Evolutionary conservation across 495 filamentous ascomycete species (phyloP).

Genomic region (Platismatia glauca): DNA sequence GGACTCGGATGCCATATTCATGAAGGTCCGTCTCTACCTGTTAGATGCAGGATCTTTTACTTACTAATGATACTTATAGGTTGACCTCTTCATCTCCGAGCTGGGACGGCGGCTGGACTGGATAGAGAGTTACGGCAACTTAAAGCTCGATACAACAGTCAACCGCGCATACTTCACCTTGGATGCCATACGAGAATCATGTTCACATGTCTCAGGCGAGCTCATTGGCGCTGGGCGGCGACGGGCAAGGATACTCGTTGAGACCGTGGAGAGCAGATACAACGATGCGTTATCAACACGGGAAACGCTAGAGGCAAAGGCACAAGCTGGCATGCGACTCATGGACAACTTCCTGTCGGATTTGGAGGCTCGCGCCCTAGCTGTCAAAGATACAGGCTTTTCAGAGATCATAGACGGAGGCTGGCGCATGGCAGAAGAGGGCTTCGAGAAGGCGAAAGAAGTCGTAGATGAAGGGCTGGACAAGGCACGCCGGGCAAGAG

Average conservation of each 20-base stretch:
- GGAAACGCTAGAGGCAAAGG: slow-evolving; percentile 84
- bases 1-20: slow-evolving; percentile 57
- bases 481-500: slow-evolving; percentile 65
- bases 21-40: slow-evolving; percentile 40
- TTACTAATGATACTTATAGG: slow-evolving; percentile 36
- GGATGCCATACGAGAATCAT: slow-evolving; percentile 78
- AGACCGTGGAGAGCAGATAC: slow-evolving; percentile 86
- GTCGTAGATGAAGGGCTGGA: slow-evolving; percentile 82
- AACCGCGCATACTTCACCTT: slow-evolving; percentile 73
- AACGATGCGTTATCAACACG: slow-evolving; percentile 78
- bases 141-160: slow-evolving; percentile 73
- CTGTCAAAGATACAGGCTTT: slow-evolving; percentile 51
- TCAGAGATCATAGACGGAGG: slow-evolving; percentile 58
- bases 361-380: slow-evolving; percentile 71
- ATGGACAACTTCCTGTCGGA: slow-evolving; percentile 78
- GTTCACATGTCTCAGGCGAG: slow-evolving; percentile 83
- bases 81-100: slow-evolving; percentile 84
- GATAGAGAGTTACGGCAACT: slow-evolving; percentile 79
- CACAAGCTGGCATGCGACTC: slow-evolving; percentile 73
- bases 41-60: background rate
- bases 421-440: slow-evolving; percentile 63
- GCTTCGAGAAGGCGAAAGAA: slow-evolving; percentile 59
- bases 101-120: slow-evolving; percentile 78
- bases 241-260: slow-evolving; percentile 79
- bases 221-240: slow-evolving; percentile 79